These are phyloP conservation scores for Pestalotiopsis fici DNA, from an alignment of 2,329 filamentous ascomycete species.

Conservation along the genomic window DNA sequence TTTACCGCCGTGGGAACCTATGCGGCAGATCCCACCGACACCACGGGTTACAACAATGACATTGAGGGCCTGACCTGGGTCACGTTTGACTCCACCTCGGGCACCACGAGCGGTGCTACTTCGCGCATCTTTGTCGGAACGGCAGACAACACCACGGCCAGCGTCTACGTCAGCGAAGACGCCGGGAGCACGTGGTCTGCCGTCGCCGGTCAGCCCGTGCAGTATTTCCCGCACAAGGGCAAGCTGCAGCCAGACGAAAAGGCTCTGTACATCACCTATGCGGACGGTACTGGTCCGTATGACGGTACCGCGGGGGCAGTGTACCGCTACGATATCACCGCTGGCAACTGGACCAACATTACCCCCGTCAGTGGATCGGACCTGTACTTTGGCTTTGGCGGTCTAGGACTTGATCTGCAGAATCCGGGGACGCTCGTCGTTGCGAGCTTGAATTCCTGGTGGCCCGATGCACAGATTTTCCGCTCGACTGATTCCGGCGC, in stretches of 20 bases:
- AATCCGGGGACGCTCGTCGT: constrained; percentile 58
- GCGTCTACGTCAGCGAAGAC: constrained; percentile 54
- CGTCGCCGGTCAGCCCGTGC: constrained; percentile 49
- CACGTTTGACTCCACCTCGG: constrained; percentile 56
- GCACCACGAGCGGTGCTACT: constrained; percentile 44
- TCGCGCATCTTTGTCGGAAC: constrained; percentile 58
- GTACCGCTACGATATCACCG: constrained; percentile 53
- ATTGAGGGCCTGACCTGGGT: constrained; percentile 51
- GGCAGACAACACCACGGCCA: constrained; percentile 52
- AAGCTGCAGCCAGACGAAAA: constrained; percentile 52
- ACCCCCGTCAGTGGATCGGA: constrained; percentile 50
- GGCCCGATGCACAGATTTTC: constrained; percentile 58
- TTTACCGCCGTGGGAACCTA: constrained; percentile 54
- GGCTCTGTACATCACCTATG: constrained; percentile 56
- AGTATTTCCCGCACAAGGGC: constrained; percentile 55
- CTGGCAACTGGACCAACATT: constrained; percentile 54
- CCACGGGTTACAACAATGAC: constrained; percentile 45
- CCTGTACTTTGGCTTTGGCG: constrained; percentile 57
- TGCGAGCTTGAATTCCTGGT: constrained; percentile 60
- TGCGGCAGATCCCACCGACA: constrained; percentile 44
- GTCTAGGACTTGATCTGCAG: constrained; percentile 53
- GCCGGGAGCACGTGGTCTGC: constrained; percentile 54
- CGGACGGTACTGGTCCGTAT: constrained; percentile 57
- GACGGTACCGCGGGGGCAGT: constrained; percentile 55
- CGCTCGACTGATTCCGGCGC: constrained; percentile 55